Conservation (phyloP, 352 stramenopile genomes). For the Globisporangium spiculum region DNA sequence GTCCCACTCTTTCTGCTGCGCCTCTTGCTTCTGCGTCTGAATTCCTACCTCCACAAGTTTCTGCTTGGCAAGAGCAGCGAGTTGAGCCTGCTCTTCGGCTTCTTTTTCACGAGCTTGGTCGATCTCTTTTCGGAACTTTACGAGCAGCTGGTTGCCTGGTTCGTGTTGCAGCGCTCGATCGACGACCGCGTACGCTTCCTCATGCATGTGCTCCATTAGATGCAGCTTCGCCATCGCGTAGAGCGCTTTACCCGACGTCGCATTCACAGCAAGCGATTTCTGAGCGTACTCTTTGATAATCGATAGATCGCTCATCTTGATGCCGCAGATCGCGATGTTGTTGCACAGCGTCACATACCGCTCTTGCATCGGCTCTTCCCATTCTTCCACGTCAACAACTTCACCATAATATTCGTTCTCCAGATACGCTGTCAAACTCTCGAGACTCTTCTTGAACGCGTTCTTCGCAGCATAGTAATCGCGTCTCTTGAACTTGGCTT, state of each 20-base stretch:
- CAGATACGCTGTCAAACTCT: slow-evolving; percentile 36
- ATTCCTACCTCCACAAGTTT: slow-evolving; percentile 34
- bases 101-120: slow-evolving; percentile 31
- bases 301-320: slow-evolving; percentile 60
- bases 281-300: slow-evolving; percentile 54
- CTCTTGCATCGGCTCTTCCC: slow-evolving; percentile 38
- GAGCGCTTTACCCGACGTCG: slow-evolving; percentile 52
- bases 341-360: slow-evolving; percentile 67
- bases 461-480: slow-evolving; percentile 69
- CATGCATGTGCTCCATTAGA: slow-evolving; percentile 55
- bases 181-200: slow-evolving; percentile 41
- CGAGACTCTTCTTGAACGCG: slow-evolving; percentile 55
- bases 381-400: slow-evolving; percentile 28
- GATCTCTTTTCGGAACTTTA: slow-evolving; percentile 49
- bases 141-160: slow-evolving; percentile 44
- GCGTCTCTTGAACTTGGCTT: slow-evolving; percentile 57
- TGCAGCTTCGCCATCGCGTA: slow-evolving; percentile 70
- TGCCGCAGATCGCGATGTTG: slow-evolving; percentile 74
- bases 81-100: slow-evolving; percentile 21
- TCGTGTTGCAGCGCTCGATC: slow-evolving; percentile 36
- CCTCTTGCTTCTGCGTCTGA: slow-evolving; percentile 21
- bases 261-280: slow-evolving; percentile 52
- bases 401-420: slow-evolving; percentile 48
- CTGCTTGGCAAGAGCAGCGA: slow-evolving; percentile 38
- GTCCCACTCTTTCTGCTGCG: slow-evolving; percentile 47